Percentiles rank a stretch among this genome's conserved stretches.
phyloP scores from a whole-genome alignment of 441 rosid genomes.

The Cnidoscolus chayamansa region DNA sequence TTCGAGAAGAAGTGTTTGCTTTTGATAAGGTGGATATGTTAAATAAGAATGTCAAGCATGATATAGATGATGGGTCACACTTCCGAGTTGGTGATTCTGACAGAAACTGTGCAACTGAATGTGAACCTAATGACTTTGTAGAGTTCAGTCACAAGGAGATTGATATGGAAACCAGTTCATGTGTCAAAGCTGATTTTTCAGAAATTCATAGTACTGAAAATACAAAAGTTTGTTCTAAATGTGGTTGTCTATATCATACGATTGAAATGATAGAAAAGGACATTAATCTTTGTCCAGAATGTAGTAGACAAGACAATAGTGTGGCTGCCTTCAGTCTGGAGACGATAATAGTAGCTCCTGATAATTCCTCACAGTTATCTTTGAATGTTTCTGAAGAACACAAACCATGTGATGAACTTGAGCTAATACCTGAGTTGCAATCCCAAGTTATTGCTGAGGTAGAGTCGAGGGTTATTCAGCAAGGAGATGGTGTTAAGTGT shows the following conservation, averaged over 20 bases:
- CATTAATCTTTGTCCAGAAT: conserved; percentile 60
- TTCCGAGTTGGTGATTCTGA: conserved; percentile 39
- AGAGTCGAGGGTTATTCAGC: conserved; percentile 35
- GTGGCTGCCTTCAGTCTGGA: conserved; percentile 30
- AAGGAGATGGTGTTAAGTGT: conserved; percentile 37
- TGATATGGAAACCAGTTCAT: conserved; percentile 44
- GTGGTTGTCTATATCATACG: conserved; percentile 51
- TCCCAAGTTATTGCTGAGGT: conserved; percentile 30
- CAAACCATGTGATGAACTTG: conserved; percentile 31
- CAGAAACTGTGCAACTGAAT: conserved; percentile 36
- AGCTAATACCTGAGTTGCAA: conserved; percentile 29
- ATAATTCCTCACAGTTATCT: conserved; percentile 28
- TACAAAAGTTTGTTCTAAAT: conserved; percentile 52
- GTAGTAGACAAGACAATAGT: conserved; percentile 46
- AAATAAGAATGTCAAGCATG: conserved; percentile 42
- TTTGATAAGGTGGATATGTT: conserved; percentile 55
- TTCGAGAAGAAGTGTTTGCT: conserved; percentile 51
- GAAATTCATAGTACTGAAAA: conserved; percentile 47
- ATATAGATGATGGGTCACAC: conserved; percentile 37
- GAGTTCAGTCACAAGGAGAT: conserved; percentile 38
- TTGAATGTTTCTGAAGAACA: conserved; percentile 33
- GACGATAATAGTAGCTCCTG: conserved; percentile 30
- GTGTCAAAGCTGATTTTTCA: conserved; percentile 39
- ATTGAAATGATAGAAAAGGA: conserved; percentile 40
- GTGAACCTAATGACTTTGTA: conserved; percentile 40